Percentiles rank a stretch among this genome's conserved stretches.
Evolutionary conservation across 2,329 filamentous ascomycete species (phyloP).

Genomic region (Knufia fluminis): DNA sequence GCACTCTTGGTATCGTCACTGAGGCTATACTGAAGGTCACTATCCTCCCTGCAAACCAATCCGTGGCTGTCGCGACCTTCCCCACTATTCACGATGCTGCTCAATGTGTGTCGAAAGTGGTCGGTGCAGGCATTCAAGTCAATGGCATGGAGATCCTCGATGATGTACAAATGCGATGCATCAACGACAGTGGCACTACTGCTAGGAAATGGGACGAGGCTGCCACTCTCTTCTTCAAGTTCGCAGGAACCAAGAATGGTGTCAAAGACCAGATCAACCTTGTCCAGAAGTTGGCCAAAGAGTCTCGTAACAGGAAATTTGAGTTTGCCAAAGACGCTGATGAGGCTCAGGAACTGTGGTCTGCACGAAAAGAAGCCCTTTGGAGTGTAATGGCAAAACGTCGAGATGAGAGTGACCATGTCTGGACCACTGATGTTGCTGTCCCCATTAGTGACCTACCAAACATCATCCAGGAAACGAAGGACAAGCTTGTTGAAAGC

Average conservation of each 20-base stretch:
- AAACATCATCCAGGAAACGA: slow-evolving; percentile 63
- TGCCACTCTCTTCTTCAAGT: slow-evolving; percentile 69
- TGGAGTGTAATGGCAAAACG: slow-evolving; percentile 63
- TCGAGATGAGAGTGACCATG: slow-evolving; percentile 48
- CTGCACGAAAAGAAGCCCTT: slow-evolving; percentile 63
- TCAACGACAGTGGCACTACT: slow-evolving; percentile 45
- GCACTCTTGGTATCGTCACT: slow-evolving; percentile 81
- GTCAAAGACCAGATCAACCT: slow-evolving; percentile 57
- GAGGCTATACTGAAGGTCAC: slow-evolving; percentile 84
- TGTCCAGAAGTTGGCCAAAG: slow-evolving; percentile 50
- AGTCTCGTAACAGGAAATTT: slow-evolving; percentile 43
- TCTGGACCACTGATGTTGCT: slow-evolving; percentile 75
- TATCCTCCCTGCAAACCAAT: slow-evolving; percentile 67
- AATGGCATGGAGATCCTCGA: slow-evolving; percentile 90
- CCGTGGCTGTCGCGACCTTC: slow-evolving; percentile 68
- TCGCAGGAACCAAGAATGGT: slow-evolving; percentile 53
- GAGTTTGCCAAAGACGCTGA: slow-evolving; percentile 57
- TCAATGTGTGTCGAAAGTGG: slow-evolving; percentile 69
- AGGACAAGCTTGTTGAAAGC: slow-evolving; percentile 53
- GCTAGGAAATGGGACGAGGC: slow-evolving; percentile 54
- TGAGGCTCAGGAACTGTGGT: slow-evolving; percentile 64
- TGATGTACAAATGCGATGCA: slow-evolving; percentile 75
- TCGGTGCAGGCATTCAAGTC: slow-evolving; percentile 70
- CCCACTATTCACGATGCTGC: slow-evolving; percentile 59
- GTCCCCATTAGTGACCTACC: slow-evolving; percentile 64